A percentile compares a stretch with the other conserved stretches of the same genome.
These are phyloP conservation scores for Eucalyptus grandis DNA, from an alignment of 345 rosid genomes.

Conservation along the genomic window DNA sequence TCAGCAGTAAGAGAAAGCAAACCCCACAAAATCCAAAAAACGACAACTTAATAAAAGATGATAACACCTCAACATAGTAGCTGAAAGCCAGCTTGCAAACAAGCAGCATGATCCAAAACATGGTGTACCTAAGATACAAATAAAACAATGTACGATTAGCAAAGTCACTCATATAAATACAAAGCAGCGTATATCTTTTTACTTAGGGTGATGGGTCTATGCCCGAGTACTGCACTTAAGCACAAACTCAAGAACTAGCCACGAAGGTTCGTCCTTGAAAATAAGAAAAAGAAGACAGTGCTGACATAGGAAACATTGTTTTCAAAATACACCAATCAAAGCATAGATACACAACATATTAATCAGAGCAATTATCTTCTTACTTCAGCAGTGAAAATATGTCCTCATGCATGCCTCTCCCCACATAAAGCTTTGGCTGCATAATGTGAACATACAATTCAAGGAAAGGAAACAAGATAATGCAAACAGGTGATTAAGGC, in stretches of 20 bases:
- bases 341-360: not conserved
- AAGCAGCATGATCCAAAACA: too few species aligned
- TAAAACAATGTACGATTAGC: not conserved
- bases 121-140: too few species aligned
- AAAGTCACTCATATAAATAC: not conserved
- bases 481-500: not conserved
- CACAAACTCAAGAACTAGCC: not conserved
- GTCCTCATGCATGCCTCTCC: conserved; percentile 98
- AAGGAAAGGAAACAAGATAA: not conserved
- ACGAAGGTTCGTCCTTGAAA: not conserved
- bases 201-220: not conserved
- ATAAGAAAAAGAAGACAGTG: not conserved
- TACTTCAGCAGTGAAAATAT: conserved; percentile 83
- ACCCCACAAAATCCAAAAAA: too few species aligned
- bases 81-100: too few species aligned
- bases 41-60: too few species aligned
- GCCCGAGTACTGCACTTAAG: not conserved
- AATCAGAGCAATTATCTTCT: conserved; percentile 6
- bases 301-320: not conserved
- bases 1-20: too few species aligned
- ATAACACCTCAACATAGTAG: too few species aligned
- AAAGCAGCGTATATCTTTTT: not conserved
- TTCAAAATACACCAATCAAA: not conserved
- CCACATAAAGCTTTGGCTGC: conserved; percentile 92
- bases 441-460: not conserved